Evolutionary conservation across 768 basidiomycete species (phyloP).

Genomic region (Floccularia luteovirens): DNA sequence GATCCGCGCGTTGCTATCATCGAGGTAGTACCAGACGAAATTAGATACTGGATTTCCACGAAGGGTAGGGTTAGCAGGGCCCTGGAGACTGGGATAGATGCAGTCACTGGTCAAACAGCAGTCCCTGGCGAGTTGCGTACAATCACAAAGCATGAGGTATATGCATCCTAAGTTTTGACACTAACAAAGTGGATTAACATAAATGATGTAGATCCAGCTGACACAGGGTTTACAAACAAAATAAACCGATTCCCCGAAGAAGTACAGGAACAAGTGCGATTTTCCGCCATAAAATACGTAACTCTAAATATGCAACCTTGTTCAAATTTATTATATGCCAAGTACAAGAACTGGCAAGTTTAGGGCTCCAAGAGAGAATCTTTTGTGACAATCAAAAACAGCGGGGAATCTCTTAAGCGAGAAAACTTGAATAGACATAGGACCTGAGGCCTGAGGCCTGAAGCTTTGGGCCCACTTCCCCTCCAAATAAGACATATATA

Average conservation of each 20-base stretch:
- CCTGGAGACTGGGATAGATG: constrained; percentile 50
- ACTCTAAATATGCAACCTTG: too few species aligned
- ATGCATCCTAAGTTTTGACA: constrained; percentile 11
- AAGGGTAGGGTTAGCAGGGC: constrained; percentile 50
- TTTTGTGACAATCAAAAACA: too few species aligned
- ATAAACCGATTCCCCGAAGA: constrained; percentile 8
- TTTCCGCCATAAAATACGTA: too few species aligned
- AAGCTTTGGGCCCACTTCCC: too few species aligned
- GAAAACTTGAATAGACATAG: too few species aligned
- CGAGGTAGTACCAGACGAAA: constrained; percentile 71
- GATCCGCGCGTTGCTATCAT: constrained; percentile 81
- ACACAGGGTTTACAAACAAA: constrained; percentile 29
- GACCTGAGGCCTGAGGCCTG: too few species aligned
- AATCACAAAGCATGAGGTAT: constrained; percentile 66
- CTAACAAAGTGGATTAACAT: background rate
- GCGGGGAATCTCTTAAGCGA: too few species aligned
- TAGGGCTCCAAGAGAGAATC: too few species aligned
- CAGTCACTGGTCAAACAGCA: constrained; percentile 54
- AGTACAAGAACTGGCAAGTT: too few species aligned
- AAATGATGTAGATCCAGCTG: constrained; percentile 31
- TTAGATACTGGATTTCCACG: constrained; percentile 74
- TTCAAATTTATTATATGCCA: too few species aligned
- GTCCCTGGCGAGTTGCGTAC: constrained; percentile 73
- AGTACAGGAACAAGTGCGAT: background rate
- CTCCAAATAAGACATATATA: too few species aligned